Conservation (phyloP, 2,329 filamentous ascomycete species). For the Exserohilum rostratum region DNA sequence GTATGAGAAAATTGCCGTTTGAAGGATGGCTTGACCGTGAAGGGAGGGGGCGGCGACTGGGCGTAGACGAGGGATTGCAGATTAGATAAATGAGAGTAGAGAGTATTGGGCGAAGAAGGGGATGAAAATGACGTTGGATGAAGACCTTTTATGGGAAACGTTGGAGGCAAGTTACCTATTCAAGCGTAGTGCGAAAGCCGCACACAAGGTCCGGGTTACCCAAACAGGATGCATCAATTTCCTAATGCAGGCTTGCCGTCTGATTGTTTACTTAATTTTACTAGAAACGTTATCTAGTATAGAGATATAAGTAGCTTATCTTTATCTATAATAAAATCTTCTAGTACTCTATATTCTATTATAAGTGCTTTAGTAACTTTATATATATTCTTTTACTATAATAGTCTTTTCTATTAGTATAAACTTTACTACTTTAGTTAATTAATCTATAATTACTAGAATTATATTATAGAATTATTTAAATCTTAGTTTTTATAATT, state of each 20-base stretch:
- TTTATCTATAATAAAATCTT: too few species aligned
- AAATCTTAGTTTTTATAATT: too few species aligned
- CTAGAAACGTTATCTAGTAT: too few species aligned
- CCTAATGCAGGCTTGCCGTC: constrained; percentile 1
- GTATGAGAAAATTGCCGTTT: neutral
- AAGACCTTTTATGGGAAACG: neutral
- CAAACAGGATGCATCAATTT: neutral
- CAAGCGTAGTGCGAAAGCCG: neutral
- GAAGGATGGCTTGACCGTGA: neutral
- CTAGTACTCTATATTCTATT: too few species aligned
- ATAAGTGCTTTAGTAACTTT: too few species aligned
- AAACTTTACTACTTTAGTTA: too few species aligned
- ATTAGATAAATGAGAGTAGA: neutral
- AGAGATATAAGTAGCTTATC: too few species aligned
- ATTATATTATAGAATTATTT: too few species aligned
- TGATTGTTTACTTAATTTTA: constrained; percentile 1
- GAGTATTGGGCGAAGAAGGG: neutral
- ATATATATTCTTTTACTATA: too few species aligned
- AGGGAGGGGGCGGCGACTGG: neutral
- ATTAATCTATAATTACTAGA: too few species aligned
- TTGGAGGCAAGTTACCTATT: neutral
- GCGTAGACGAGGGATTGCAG: neutral
- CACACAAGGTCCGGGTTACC: constrained; percentile 4
- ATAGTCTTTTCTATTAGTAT: too few species aligned
- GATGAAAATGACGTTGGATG: neutral